Evolutionary conservation across 163 green algal genomes (phyloP).

Genomic region (Coccomyxa subellipsoidea): DNA sequence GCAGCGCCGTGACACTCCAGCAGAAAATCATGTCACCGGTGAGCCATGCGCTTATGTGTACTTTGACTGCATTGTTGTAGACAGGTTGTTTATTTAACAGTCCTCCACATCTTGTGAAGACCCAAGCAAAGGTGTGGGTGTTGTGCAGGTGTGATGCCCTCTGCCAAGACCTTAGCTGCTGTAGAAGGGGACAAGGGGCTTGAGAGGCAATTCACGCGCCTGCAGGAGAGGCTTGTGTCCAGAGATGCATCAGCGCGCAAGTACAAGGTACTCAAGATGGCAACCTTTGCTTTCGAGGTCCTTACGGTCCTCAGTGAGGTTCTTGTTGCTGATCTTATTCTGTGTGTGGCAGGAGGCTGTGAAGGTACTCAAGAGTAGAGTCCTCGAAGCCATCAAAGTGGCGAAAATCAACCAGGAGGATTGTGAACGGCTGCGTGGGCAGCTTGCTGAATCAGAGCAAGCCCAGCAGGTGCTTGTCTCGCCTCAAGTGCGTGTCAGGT

Average conservation of each 20-base stretch:
- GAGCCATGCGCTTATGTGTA: neutral
- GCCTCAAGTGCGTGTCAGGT: neutral
- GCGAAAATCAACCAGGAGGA: neutral
- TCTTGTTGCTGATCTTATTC: neutral
- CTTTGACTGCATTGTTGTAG: neutral
- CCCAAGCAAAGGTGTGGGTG: neutral
- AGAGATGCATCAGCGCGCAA: conserved; percentile 49
- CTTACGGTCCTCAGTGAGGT: neutral
- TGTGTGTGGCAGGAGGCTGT: neutral
- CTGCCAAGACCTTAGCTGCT: neutral
- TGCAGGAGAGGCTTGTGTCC: conserved; percentile 39
- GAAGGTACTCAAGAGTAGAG: neutral
- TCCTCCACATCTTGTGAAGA: no score
- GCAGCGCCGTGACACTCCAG: neutral
- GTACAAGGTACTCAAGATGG: conserved; percentile 54
- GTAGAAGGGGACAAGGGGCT: conserved; percentile 18
- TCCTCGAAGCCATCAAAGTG: neutral
- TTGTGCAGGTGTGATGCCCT: neutral
- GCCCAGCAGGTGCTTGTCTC: neutral
- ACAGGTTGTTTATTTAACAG: neutral
- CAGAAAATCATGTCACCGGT: neutral
- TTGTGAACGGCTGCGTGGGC: neutral
- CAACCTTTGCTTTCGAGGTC: neutral
- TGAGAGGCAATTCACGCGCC: conserved; percentile 38
- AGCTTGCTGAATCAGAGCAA: neutral